A percentile compares a stretch with the other conserved stretches of the same genome.
These are phyloP conservation scores for Anthoceros angustus DNA, from an alignment of 225 moss, liverwort and hornwort species.

Conservation along the genomic window DNA sequence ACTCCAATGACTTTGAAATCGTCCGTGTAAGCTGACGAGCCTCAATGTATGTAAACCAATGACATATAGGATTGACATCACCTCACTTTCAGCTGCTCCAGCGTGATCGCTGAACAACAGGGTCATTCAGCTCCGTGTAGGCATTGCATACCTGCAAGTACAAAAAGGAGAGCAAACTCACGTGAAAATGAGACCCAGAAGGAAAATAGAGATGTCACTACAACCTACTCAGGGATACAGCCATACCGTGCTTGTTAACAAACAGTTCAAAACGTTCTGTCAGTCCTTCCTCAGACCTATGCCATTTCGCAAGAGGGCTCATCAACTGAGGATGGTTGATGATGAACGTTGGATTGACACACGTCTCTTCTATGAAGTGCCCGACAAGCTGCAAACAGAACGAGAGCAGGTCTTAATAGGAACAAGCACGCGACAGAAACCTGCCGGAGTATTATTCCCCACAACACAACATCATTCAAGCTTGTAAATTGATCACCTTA, in stretches of 20 bases:
- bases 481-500: constrained; percentile 30
- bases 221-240: not conserved
- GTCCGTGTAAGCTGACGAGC: not conserved
- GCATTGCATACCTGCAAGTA: constrained; percentile 72
- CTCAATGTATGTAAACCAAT: too few relatives aligned
- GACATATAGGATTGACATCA: not conserved
- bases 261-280: constrained; percentile 96
- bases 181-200: not conserved
- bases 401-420: not conserved
- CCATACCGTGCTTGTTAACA: constrained; percentile 61
- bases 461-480: not conserved
- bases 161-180: not conserved
- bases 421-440: not conserved
- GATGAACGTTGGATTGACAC: constrained; percentile 69
- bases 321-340: constrained; percentile 82
- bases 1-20: not conserved
- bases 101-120: constrained; percentile 77
- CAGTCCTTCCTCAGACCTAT: constrained; percentile 73
- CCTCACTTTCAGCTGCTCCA: constrained; percentile 68
- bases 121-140: constrained; percentile 90
- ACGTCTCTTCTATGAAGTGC: constrained; percentile 85
- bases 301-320: constrained; percentile 96
- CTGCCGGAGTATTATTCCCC: not conserved
- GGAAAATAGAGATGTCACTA: not conserved
- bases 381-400: constrained; percentile 47